Conservation (phyloP, 345 rosid species). For the thale cress (Arabidopsis thaliana) region TAIR10.1 NC_003076.8:24672501-24673000, state of each 20-base stretch:
- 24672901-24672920: conserved; percentile 78
- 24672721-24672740: conserved; percentile 73
- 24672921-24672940: conserved; percentile 77
- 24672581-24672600: conserved; percentile 81
- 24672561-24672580: conserved; percentile 82
- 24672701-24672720: conserved; percentile 73
- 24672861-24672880: conserved; percentile 66
- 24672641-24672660: conserved; percentile 90
- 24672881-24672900: conserved; percentile 74
- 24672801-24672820: conserved; percentile 72
- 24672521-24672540: conserved; percentile 67
- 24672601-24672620: conserved; percentile 67
- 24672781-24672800: conserved; percentile 71
- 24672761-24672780: conserved; percentile 74
- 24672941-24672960: conserved; percentile 58
- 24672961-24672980: conserved; percentile 74
- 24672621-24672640: conserved; percentile 61
- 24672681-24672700: conserved; percentile 74
- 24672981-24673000: conserved; percentile 85
- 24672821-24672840: conserved; percentile 69
- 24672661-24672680: conserved; percentile 81
- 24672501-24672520: conserved; percentile 78
- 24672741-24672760: conserved; percentile 66
- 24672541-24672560: conserved; percentile 62
- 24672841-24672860: conserved; percentile 56